phyloP scores from a whole-genome alignment of 768 basidiomycete species.

The Coprinopsis strossmayeri region DNA sequence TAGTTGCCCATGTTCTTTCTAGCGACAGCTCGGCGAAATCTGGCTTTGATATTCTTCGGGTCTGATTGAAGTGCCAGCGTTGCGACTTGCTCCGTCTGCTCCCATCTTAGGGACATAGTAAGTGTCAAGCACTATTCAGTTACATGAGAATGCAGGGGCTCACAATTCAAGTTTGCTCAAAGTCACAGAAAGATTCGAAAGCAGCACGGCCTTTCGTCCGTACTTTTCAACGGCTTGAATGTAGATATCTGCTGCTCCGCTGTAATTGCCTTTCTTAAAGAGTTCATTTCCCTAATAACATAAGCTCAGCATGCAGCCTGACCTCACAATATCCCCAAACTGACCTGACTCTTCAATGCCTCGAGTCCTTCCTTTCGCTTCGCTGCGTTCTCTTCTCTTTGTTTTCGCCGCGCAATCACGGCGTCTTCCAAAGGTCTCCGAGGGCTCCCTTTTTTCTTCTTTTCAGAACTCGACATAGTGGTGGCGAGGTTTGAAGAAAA shows the following conservation, averaged over 20 bases:
- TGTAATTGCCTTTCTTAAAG: slow-evolving; percentile 25
- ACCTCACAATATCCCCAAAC: background rate
- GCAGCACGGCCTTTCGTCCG: slow-evolving; percentile 25
- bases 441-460: too few relatives aligned
- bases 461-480: too few relatives aligned
- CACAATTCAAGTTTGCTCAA: slow-evolving; percentile 29
- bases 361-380: slow-evolving; percentile 1
- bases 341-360: background rate
- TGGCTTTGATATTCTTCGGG: slow-evolving; percentile 28
- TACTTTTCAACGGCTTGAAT: slow-evolving; percentile 19
- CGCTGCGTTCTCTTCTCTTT: background rate
- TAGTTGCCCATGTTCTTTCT: slow-evolving; percentile 21
- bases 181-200: slow-evolving; percentile 30
- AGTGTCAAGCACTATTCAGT: background rate
- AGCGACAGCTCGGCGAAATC: slow-evolving; percentile 33
- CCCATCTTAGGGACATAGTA: slow-evolving; percentile 19
- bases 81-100: slow-evolving; percentile 27
- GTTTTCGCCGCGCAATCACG: background rate
- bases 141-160: slow-evolving; percentile 5
- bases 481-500: too few relatives aligned
- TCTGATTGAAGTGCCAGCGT: slow-evolving; percentile 26
- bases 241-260: slow-evolving; percentile 23
- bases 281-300: slow-evolving; percentile 24
- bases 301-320: background rate
- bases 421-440: background rate